Conservation (phyloP, 1,284 basidiomycete genomes). For the Coniophora puteana region DNA sequence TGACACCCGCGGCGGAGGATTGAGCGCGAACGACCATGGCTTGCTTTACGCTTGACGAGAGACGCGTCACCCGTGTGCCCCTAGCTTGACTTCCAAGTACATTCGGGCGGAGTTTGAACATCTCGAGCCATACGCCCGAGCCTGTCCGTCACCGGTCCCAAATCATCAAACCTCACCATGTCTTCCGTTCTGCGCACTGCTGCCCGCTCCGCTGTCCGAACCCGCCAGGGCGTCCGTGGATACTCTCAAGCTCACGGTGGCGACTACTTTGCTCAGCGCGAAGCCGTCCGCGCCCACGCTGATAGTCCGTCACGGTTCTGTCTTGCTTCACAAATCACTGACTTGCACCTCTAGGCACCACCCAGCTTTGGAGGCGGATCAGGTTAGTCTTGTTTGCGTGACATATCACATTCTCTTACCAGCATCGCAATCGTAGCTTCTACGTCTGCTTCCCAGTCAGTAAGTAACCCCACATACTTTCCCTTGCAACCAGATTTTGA, state of each 20-base stretch:
- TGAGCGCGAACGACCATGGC: constrained; percentile 63
- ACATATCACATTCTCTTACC: constrained; percentile 1
- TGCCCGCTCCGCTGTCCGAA: constrained; percentile 42
- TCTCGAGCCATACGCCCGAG: constrained; percentile 19
- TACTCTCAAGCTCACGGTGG: constrained; percentile 37
- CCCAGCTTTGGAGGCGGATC: constrained; percentile 82
- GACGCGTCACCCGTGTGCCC: constrained; percentile 32
- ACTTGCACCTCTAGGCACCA: constrained; percentile 50
- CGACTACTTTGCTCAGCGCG: constrained; percentile 51
- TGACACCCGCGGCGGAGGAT: constrained; percentile 84
- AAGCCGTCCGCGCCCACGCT: constrained; percentile 65
- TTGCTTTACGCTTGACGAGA: constrained; percentile 21
- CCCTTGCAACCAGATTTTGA: constrained; percentile 3
- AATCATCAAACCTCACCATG: constrained; percentile 35
- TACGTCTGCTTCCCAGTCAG: constrained; percentile 74
- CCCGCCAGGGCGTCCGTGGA: constrained; percentile 34
- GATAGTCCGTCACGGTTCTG: constrained; percentile 40
- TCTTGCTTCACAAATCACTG: constrained; percentile 11
- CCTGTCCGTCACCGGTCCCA: constrained; percentile 9
- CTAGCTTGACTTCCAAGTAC: constrained; percentile 4
- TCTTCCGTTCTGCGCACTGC: constrained; percentile 49
- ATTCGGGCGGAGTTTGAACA: constrained; percentile 26
- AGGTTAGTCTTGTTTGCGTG: constrained; percentile 44
- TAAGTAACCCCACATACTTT: constrained; percentile 35
- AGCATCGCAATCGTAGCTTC: constrained; percentile 45